Percentiles rank a stretch among this genome's conserved stretches.
These are phyloP conservation scores for Kodamaea hsintzibuensis DNA, from an alignment of 805 yeast genomes.

Conservation along the genomic window DNA sequence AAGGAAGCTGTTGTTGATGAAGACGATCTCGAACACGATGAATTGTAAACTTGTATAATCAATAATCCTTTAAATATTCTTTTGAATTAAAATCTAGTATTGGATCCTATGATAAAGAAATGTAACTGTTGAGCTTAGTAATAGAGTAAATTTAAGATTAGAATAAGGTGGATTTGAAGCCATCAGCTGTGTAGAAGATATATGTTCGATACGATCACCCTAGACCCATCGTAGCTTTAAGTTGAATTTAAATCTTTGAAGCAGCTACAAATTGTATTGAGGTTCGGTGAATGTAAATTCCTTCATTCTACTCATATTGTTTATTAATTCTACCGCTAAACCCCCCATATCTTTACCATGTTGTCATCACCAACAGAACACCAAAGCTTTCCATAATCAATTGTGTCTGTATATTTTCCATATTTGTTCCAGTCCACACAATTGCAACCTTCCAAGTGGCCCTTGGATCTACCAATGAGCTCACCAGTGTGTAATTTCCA, in stretches of 20 bases:
- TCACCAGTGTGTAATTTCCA: constrained; percentile 79
- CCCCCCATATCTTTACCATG: constrained; percentile 67
- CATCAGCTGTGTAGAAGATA: no score
- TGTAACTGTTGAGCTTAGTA: no score
- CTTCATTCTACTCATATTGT: no score
- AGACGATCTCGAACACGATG: constrained; percentile 33
- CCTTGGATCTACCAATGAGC: constrained; percentile 58
- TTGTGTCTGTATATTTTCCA: constrained; percentile 15
- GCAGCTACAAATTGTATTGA: no score
- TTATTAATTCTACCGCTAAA: not conserved
- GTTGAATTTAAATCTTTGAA: no score
- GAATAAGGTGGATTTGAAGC: not conserved
- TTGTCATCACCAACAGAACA: constrained; percentile 88
- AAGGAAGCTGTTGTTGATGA: constrained; percentile 4
- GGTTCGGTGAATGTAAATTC: no score
- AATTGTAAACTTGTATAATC: constrained; percentile 28
- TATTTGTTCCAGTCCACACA: constrained; percentile 70
- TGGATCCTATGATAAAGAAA: no score
- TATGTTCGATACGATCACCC: no score
- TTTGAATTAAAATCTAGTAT: not conserved
- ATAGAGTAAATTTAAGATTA: no score
- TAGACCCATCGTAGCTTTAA: no score
- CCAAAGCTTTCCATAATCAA: constrained; percentile 54
- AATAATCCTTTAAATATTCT: not conserved
- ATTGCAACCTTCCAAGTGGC: constrained; percentile 68